These are phyloP conservation scores for Dendryphion nanum DNA, from an alignment of 2,329 filamentous ascomycete species.

Conservation along the genomic window DNA sequence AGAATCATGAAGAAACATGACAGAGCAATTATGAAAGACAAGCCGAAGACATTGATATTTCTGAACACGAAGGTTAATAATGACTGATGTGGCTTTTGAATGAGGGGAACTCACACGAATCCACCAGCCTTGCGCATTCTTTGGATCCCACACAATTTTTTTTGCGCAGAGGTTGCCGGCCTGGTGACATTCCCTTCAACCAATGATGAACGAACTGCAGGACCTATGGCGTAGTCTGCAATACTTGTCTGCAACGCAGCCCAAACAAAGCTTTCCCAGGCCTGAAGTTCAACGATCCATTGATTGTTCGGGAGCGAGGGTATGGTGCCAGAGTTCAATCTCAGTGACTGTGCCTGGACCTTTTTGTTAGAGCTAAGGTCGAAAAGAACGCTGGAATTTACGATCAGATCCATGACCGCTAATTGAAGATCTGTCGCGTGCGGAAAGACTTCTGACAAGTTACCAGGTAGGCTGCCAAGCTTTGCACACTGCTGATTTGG, in stretches of 20 bases:
- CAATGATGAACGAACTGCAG: neutral
- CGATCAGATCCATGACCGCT: too few species aligned
- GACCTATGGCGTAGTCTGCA: slow-evolving; percentile 5
- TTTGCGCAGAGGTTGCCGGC: neutral
- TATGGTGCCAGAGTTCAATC: too few species aligned
- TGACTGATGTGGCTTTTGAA: neutral
- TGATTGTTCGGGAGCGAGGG: neutral
- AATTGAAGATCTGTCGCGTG: too few species aligned
- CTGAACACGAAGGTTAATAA: neutral
- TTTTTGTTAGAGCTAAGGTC: too few species aligned
- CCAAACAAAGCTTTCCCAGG: slow-evolving; percentile 1
- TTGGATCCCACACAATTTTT: slow-evolving; percentile 3
- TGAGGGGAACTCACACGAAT: slow-evolving; percentile 3
- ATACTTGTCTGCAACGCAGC: slow-evolving; percentile 2
- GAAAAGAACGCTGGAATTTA: too few species aligned
- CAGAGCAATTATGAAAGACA: slow-evolving; percentile 4
- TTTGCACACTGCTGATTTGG: too few species aligned
- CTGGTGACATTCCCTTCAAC: neutral
- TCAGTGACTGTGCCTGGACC: too few species aligned
- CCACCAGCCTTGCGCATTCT: slow-evolving; percentile 7
- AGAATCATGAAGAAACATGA: slow-evolving; percentile 2
- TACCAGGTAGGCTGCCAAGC: too few species aligned
- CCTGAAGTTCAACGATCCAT: neutral
- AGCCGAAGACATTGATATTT: slow-evolving; percentile 8
- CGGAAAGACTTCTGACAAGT: too few species aligned